phyloP scores from a whole-genome alignment of 2,329 filamentous ascomycete species.

The Microdochium paspali region DNA sequence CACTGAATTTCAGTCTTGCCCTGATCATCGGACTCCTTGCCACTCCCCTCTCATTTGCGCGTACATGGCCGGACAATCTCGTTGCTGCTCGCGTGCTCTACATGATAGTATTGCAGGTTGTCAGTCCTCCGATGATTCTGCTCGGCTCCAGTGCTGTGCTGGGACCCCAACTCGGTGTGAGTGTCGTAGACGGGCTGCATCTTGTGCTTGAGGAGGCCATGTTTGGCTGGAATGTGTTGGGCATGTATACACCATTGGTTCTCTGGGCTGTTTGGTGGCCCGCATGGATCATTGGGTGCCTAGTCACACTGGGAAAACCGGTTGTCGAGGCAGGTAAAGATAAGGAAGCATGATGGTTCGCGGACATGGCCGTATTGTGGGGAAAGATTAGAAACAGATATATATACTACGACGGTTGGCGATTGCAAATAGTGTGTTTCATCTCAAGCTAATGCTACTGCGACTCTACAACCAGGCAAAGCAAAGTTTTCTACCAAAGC shows the following conservation, averaged over 20 bases:
- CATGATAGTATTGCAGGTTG: conserved; percentile 42
- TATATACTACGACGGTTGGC: too few relatives aligned
- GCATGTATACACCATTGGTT: conserved; percentile 79
- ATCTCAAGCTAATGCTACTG: too few relatives aligned
- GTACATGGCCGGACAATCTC: conserved; percentile 31
- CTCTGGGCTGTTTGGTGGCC: conserved; percentile 97
- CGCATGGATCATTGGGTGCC: conserved; percentile 65
- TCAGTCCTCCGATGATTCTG: conserved; percentile 51
- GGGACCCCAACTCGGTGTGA: conserved; percentile 5
- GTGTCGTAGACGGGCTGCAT: conserved; percentile 25
- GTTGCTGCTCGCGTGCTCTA: conserved; percentile 17
- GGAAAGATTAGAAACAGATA: too few relatives aligned
- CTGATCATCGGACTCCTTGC: conserved; percentile 76
- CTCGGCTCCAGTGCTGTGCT: conserved; percentile 35
- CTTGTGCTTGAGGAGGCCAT: conserved; percentile 62
- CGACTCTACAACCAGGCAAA: too few relatives aligned
- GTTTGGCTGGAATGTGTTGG: conserved; percentile 83
- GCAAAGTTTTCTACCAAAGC: too few relatives aligned
- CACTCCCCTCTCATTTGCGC: conserved; percentile 69
- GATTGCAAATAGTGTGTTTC: too few relatives aligned
- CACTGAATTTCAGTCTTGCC: conserved; percentile 87
- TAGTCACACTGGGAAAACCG: conserved; percentile 37
- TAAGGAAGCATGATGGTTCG: not conserved
- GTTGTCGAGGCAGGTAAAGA: not conserved
- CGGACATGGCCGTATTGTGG: too few relatives aligned